These are phyloP conservation scores for Fimicolochytrium jonesii DNA, from an alignment of 192 early-diverging fungal genomes.

Conservation along the genomic window DNA sequence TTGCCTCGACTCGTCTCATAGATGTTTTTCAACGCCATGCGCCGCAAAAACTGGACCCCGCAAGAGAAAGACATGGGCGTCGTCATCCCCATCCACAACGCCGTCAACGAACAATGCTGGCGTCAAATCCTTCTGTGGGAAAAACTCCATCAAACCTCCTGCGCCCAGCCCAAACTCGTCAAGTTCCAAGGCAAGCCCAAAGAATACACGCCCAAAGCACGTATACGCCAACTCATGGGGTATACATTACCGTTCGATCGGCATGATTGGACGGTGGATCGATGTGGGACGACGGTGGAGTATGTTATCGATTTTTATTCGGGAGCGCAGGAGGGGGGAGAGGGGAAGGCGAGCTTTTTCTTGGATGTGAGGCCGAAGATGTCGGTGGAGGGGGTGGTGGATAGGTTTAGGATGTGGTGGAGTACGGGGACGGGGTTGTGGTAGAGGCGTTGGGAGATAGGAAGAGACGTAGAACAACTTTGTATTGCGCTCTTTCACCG, in stretches of 20 bases:
- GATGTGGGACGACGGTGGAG: slow-evolving; percentile 83
- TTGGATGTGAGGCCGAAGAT: slow-evolving; percentile 86
- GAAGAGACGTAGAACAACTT: too few relatives aligned
- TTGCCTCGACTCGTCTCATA: too few relatives aligned
- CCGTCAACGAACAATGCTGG: slow-evolving; percentile 91
- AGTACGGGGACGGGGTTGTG: slow-evolving; percentile 35
- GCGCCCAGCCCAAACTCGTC: slow-evolving; percentile 62
- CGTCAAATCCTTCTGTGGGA: slow-evolving; percentile 84
- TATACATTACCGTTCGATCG: slow-evolving; percentile 90
- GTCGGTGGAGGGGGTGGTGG: slow-evolving; percentile 51
- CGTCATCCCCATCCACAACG: slow-evolving; percentile 91
- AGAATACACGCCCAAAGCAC: slow-evolving; percentile 69
- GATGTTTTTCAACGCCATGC: slow-evolving; percentile 96
- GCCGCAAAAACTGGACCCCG: slow-evolving; percentile 84
- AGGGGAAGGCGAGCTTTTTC: slow-evolving; percentile 56
- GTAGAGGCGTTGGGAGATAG: too few relatives aligned
- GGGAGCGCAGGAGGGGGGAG: slow-evolving; percentile 46
- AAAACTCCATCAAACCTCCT: slow-evolving; percentile 28
- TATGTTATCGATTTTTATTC: slow-evolving; percentile 98
- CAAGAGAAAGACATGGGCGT: slow-evolving; percentile 78
- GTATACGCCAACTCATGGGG: slow-evolving; percentile 61
- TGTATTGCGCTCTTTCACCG: too few relatives aligned
- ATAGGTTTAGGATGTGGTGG: slow-evolving; percentile 47
- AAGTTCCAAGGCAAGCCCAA: slow-evolving; percentile 72
- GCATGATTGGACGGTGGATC: slow-evolving; percentile 93